Conservation (phyloP, 345 rosid genomes). For the Theobroma cacao region DNA sequence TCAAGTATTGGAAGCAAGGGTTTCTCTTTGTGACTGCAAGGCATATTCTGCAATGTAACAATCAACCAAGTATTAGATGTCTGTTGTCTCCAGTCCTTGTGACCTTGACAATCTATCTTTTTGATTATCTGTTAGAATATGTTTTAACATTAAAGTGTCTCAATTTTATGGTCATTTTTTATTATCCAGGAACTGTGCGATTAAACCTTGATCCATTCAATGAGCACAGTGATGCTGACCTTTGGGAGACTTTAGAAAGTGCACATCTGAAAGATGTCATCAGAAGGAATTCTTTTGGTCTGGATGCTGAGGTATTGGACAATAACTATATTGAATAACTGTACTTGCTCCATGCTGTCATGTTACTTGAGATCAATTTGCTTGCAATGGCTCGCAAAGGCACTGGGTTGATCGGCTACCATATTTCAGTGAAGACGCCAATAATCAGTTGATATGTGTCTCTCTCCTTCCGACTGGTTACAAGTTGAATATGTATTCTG, state of each 20-base stretch:
- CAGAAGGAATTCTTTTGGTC: slow-evolving; percentile 61
- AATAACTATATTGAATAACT: background rate
- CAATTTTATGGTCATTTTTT: no score
- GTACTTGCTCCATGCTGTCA: no score
- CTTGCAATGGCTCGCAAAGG: background rate
- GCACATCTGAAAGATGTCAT: slow-evolving; percentile 84
- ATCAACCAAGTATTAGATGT: background rate
- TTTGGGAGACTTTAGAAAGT: slow-evolving; percentile 91
- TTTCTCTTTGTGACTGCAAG: background rate
- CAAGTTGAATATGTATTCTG: background rate
- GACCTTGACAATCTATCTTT: background rate
- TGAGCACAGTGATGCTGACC: slow-evolving; percentile 6
- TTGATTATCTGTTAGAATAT: no score
- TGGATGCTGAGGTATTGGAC: slow-evolving; percentile 61
- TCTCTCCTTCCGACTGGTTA: background rate
- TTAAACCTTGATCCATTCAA: no score
- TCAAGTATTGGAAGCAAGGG: background rate
- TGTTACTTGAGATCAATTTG: background rate
- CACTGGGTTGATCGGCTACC: background rate
- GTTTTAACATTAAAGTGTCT: no score
- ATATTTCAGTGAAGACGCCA: background rate
- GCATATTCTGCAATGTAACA: background rate
- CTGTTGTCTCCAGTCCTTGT: background rate
- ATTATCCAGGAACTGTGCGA: no score
- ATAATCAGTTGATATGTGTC: background rate